phyloP scores from a whole-genome alignment of 257 asterid genomes.

The Jasminum sambac region DNA sequence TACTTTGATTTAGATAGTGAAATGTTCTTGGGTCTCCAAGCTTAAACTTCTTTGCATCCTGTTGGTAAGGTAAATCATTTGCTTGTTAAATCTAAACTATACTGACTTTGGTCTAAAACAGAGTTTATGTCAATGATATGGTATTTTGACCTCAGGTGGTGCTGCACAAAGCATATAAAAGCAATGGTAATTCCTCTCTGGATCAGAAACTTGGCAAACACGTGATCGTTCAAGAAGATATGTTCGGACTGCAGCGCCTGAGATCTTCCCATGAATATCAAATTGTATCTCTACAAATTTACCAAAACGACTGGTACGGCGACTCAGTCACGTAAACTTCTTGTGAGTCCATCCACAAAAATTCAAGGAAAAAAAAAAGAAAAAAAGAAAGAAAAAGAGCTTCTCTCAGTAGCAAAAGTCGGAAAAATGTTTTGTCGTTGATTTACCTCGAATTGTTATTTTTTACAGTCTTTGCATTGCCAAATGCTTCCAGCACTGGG shows the following conservation, averaged over 20 bases:
- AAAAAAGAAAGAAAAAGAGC: neutral
- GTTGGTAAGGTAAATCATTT: constrained; percentile 28
- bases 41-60: constrained; percentile 74
- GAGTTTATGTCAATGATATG: neutral
- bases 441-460: constrained; percentile 91
- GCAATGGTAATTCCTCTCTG: constrained; percentile 94
- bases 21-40: constrained; percentile 80
- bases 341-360: constrained; percentile 39
- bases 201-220: constrained; percentile 94
- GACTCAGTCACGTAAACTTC: constrained; percentile 49
- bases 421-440: constrained; percentile 13
- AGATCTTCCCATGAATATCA: constrained; percentile 85
- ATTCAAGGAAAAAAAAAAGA: neutral
- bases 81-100: constrained; percentile 11
- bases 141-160: constrained; percentile 78
- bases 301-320: constrained; percentile 88
- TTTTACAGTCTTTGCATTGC: constrained; percentile 91
- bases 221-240: constrained; percentile 94
- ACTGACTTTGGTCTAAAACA: constrained; percentile 3
- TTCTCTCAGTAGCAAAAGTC: constrained; percentile 10
- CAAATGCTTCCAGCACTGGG: constrained; percentile 97
- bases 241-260: constrained; percentile 97
- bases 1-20: constrained; percentile 86
- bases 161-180: constrained; percentile 96
- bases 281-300: constrained; percentile 96